Percentiles rank a stretch among this genome's conserved stretches.
phyloP scores from a whole-genome alignment of 768 basidiomycete species.

The Pulveroboletus sp. region DNA sequence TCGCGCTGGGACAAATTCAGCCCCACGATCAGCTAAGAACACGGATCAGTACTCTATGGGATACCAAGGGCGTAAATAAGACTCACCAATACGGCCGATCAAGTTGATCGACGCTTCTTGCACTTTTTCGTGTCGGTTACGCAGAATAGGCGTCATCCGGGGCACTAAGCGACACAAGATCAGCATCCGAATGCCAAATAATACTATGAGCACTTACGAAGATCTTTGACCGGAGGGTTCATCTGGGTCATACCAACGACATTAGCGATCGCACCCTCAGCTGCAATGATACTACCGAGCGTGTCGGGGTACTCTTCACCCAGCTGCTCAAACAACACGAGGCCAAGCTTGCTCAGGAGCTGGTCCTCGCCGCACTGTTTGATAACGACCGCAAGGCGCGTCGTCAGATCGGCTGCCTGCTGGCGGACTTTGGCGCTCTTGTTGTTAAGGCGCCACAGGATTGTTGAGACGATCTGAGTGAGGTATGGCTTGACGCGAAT shows the following conservation, averaged over 20 bases:
- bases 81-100: conserved; percentile 88
- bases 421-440: conserved; percentile 99
- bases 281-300: conserved; percentile 97
- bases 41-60: conserved; percentile 1
- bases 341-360: conserved; percentile 90
- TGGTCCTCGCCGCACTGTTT: conserved; percentile 98
- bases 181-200: neutral
- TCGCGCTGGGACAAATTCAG: conserved; percentile 96
- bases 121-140: conserved; percentile 98
- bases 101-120: conserved; percentile 99
- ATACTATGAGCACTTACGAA: conserved; percentile 61
- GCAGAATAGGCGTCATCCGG: conserved; percentile 99
- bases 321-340: conserved; percentile 96
- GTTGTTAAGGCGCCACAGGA: conserved; percentile 99
- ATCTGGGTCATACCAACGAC: conserved; percentile 99
- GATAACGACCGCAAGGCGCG: conserved; percentile 94
- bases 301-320: conserved; percentile 99
- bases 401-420: conserved; percentile 97
- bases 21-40: conserved; percentile 86
- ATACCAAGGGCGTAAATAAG: neutral
- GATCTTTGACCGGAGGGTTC: conserved; percentile 99
- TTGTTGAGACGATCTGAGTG: conserved; percentile 97
- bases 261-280: conserved; percentile 97
- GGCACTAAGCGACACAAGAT: conserved; percentile 60
- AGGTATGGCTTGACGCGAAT: conserved; percentile 98